A percentile compares a stretch with the other conserved stretches of the same genome.
Evolutionary conservation across 257 asterid species (phyloP).

Genomic region (Solanum lycopersicoides): DNA sequence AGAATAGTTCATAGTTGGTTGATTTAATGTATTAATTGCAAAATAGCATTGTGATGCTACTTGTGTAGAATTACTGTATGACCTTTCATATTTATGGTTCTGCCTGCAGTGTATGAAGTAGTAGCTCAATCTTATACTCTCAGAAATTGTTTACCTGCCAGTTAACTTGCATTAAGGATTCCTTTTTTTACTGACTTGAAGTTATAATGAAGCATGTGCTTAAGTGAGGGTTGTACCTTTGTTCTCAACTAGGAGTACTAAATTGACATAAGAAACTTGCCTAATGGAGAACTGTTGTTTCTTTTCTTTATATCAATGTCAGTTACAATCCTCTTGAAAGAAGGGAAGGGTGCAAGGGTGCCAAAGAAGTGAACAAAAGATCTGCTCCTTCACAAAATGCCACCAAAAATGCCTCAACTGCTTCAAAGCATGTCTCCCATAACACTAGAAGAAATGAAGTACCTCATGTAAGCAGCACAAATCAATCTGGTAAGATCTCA

Average conservation of each 20-base stretch:
- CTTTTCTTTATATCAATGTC: constrained; percentile 4
- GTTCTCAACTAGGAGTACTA: not conserved
- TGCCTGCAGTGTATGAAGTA: not conserved
- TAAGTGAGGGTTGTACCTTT: not conserved
- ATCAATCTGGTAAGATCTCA: constrained; percentile 41
- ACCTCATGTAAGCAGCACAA: constrained; percentile 25
- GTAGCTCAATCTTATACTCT: not conserved
- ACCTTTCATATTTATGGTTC: not conserved
- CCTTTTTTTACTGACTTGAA: not conserved
- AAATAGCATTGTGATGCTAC: not conserved
- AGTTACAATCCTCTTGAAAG: constrained; percentile 89
- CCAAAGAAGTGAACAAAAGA: constrained; percentile 68
- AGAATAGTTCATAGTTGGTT: not conserved
- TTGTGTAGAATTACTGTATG: not conserved
- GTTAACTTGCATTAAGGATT: not conserved
- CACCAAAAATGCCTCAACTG: constrained; percentile 39
- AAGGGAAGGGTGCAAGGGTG: constrained; percentile 85
- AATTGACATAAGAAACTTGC: not conserved
- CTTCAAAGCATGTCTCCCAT: constrained; percentile 41
- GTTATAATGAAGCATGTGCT: not conserved
- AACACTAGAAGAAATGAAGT: constrained; percentile 41
- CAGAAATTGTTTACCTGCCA: not conserved
- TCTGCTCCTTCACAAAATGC: constrained; percentile 49
- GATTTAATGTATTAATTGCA: not conserved
- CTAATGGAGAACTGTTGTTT: constrained; percentile 2